A percentile compares a stretch with the other conserved stretches of the same genome.
phyloP scores from a whole-genome alignment of 2,329 filamentous ascomycete species.

The Scolecobasidium constrictum region DNA sequence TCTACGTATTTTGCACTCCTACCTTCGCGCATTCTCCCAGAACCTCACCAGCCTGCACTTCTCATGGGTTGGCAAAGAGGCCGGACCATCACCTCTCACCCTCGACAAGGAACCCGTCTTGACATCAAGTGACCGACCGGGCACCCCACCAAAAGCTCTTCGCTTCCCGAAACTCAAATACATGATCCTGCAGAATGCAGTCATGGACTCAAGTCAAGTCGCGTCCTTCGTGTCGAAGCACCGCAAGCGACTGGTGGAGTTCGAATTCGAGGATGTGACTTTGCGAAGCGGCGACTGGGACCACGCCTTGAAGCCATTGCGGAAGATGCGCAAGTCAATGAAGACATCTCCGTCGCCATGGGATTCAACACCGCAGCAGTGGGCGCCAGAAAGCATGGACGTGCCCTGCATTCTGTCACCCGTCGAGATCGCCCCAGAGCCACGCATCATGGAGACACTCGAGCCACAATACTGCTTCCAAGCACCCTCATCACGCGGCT shows the following conservation, averaged over 20 bases:
- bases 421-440: constrained; percentile 3
- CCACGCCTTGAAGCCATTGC: constrained; percentile 63
- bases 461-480: constrained; percentile 5
- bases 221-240: constrained; percentile 53
- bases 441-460: constrained; percentile 4
- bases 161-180: constrained; percentile 56
- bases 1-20: constrained; percentile 59
- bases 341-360: background rate
- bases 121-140: background rate
- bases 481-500: background rate
- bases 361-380: background rate
- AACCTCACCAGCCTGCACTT: constrained; percentile 62
- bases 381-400: constrained; percentile 7
- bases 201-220: constrained; percentile 55
- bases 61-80: constrained; percentile 56
- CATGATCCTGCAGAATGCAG: constrained; percentile 61
- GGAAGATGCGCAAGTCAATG: constrained; percentile 15
- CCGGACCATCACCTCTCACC: constrained; percentile 63
- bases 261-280: constrained; percentile 68
- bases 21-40: constrained; percentile 58
- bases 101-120: constrained; percentile 52
- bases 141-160: constrained; percentile 28
- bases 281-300: constrained; percentile 69
- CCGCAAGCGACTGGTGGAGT: constrained; percentile 57
- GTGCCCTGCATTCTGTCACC: constrained; percentile 9